A percentile compares a stretch with the other conserved stretches of the same genome.
phyloP scores from a whole-genome alignment of 1,139 yeast species.

The Saccharomycopsis crataegensis region DNA sequence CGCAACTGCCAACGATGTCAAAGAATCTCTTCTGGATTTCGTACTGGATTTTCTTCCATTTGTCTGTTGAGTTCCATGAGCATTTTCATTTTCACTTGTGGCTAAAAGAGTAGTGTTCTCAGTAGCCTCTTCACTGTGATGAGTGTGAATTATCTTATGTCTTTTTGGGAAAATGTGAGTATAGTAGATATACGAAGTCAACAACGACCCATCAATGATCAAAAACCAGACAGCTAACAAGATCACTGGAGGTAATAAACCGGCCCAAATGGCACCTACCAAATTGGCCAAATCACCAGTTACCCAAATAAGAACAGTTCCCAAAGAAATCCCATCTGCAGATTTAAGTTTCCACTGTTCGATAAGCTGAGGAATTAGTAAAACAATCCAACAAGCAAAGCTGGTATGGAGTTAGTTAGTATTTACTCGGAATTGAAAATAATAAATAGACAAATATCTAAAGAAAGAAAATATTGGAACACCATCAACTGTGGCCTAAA shows the following conservation, averaged over 20 bases:
- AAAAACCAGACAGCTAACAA: conserved; percentile 71
- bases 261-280: conserved; percentile 65
- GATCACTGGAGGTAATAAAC: conserved; percentile 60
- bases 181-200: conserved; percentile 55
- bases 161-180: conserved; percentile 37
- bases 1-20: conserved; percentile 27
- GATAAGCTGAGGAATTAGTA: conserved; percentile 68
- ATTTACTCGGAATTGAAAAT: background rate
- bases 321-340: conserved; percentile 72
- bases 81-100: background rate
- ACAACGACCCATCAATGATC: conserved; percentile 57
- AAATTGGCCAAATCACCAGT: conserved; percentile 67
- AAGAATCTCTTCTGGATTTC: conserved; percentile 24
- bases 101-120: background rate
- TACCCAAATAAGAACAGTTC: conserved; percentile 66
- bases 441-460: background rate
- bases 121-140: background rate
- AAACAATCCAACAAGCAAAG: conserved; percentile 74
- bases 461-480: too few species aligned
- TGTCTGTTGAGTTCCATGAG: background rate
- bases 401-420: conserved; percentile 1
- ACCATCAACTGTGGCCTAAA: background rate
- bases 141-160: conserved; percentile 20
- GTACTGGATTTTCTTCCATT: conserved; percentile 9
- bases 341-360: conserved; percentile 77